phyloP scores from a whole-genome alignment of 768 basidiomycete genomes.

The Hericium alpestre region DNA sequence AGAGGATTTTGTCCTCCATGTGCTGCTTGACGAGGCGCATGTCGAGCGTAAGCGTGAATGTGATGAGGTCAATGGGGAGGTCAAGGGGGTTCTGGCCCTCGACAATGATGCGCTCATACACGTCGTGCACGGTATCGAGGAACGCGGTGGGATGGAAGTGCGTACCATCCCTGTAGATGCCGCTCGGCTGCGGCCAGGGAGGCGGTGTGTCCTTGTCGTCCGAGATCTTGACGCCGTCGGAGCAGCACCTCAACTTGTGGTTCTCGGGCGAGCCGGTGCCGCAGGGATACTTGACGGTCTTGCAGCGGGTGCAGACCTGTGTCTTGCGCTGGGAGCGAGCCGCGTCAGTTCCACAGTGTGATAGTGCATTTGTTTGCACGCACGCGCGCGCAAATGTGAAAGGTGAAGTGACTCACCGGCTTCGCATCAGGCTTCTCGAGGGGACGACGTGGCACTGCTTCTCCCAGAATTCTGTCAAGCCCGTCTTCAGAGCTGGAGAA shows the following conservation, averaged over 20 bases:
- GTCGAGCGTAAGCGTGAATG: no score
- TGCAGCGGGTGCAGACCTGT: neutral
- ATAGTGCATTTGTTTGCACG: no score
- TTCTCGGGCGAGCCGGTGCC: neutral
- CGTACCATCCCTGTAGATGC: slow-evolving; percentile 5
- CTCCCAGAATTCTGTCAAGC: no score
- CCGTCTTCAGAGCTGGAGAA: no score
- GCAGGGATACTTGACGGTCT: neutral
- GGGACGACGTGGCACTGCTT: no score
- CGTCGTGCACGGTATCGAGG: neutral
- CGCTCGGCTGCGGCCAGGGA: slow-evolving; percentile 7
- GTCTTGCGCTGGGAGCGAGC: neutral
- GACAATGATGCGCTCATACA: neutral
- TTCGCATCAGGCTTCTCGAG: neutral
- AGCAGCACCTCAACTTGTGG: slow-evolving; percentile 8
- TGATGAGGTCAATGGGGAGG: neutral
- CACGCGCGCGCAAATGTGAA: no score
- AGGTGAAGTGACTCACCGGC: no score
- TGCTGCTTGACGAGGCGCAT: no score
- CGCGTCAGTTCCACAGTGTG: neutral
- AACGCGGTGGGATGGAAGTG: slow-evolving; percentile 3
- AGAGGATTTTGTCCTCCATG: no score
- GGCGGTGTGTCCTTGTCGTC: neutral
- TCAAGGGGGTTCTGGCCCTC: neutral
- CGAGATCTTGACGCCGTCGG: slow-evolving; percentile 5